Percentiles rank a stretch among this genome's conserved stretches.
phyloP scores from a whole-genome alignment of 2,329 filamentous ascomycete species.

The Malbranchea cinnamomea region DNA sequence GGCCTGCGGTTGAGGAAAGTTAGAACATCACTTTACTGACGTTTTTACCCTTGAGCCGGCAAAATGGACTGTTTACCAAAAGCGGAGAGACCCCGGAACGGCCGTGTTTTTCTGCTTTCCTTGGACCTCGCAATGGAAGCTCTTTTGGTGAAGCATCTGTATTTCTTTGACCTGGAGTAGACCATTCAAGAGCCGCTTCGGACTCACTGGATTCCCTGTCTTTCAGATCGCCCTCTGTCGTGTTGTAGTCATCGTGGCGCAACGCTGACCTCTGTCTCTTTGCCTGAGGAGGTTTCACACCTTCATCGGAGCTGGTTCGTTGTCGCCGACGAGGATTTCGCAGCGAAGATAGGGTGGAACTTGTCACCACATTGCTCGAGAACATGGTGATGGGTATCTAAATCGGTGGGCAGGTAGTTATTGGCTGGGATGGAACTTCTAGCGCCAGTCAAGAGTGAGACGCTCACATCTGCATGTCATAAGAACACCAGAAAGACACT shows the following conservation, averaged over 20 bases:
- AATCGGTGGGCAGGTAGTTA: too few relatives aligned
- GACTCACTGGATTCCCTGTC: too few relatives aligned
- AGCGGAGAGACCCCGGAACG: constrained; percentile 21
- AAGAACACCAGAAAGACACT: too few relatives aligned
- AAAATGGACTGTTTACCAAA: constrained; percentile 19
- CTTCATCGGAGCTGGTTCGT: constrained; percentile 30
- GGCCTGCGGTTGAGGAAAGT: too few relatives aligned
- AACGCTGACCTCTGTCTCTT: constrained; percentile 35
- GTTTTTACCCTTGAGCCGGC: constrained; percentile 4
- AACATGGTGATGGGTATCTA: constrained; percentile 23
- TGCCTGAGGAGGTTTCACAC: constrained; percentile 28
- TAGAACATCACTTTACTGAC: too few relatives aligned
- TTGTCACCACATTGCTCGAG: constrained; percentile 18
- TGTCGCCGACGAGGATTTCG: constrained; percentile 26
- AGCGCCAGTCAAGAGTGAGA: too few relatives aligned
- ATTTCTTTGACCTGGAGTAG: background rate
- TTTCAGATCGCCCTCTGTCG: too few relatives aligned
- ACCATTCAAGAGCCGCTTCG: too few relatives aligned
- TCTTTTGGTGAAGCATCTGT: constrained; percentile 14
- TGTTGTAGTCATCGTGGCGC: too few relatives aligned
- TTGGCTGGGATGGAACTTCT: too few relatives aligned
- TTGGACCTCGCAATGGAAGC: constrained; percentile 23
- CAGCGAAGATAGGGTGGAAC: constrained; percentile 6
- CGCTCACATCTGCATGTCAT: too few relatives aligned
- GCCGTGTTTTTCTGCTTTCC: constrained; percentile 21